These are phyloP conservation scores for Teratosphaeria gauchensis DNA, from an alignment of 2,329 filamentous ascomycete genomes.

Conservation along the genomic window DNA sequence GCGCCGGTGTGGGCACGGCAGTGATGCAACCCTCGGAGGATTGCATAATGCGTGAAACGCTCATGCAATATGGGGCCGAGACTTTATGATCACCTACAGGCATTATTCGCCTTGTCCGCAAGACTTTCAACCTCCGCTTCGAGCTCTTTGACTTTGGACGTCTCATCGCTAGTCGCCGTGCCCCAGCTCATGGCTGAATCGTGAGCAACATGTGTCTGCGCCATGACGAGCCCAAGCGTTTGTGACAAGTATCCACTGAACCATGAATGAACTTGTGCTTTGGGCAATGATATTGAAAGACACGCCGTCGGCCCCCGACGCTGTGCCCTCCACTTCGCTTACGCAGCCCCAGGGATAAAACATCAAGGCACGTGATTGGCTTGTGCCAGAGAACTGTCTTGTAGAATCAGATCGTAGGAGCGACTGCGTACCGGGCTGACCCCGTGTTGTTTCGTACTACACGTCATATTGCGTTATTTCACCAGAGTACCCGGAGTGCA, in stretches of 20 bases:
- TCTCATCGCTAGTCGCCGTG: slow-evolving; percentile 23
- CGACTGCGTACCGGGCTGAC: no score
- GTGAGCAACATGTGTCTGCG: slow-evolving; percentile 19
- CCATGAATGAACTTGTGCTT: neutral
- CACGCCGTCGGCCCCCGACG: neutral
- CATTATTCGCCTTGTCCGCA: slow-evolving; percentile 59
- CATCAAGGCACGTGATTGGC: neutral
- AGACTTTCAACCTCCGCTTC: slow-evolving; percentile 61
- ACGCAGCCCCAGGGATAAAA: neutral
- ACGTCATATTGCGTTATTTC: no score
- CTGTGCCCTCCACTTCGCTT: neutral
- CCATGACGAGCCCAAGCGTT: slow-evolving; percentile 10
- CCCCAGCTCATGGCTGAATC: slow-evolving; percentile 48
- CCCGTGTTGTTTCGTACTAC: no score
- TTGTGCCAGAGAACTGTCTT: neutral
- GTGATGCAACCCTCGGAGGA: neutral
- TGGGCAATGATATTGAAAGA: neutral
- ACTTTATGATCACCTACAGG: slow-evolving; percentile 33
- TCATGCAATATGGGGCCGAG: neutral
- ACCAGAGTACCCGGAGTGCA: neutral
- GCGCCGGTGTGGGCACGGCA: neutral
- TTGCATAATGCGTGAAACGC: neutral
- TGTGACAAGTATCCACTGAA: neutral
- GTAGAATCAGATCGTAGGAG: no score
- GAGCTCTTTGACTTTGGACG: slow-evolving; percentile 47